Base-by-base conservation (phyloP, 108 stramenopile genomes). In the Asterionellopsis glacialis region DNA sequence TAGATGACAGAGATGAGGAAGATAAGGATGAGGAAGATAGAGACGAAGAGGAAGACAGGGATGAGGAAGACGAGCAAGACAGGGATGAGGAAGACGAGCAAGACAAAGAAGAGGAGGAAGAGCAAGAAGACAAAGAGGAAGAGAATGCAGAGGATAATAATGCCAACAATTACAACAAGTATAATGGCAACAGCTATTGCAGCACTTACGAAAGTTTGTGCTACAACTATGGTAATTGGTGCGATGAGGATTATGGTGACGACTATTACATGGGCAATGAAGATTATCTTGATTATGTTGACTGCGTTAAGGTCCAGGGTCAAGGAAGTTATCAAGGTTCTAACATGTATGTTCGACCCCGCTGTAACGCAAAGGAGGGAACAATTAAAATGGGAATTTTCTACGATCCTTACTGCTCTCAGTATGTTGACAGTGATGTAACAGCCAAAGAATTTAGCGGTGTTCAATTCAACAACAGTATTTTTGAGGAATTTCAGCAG, bases 391-490 rank as follows among this genome's bases (percentile, higher is more conserved):
- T 80, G 80, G 77, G 60, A 27, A 45, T 81, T 26, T 85, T 55
- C 52, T 76, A 85, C 52, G 84, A 85, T 48, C 45, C 63, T 13
- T 85, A 80, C 65, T 85, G 84, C 55, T 55, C 71, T 15, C 69
- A 73, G 42, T 76, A 70, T 48, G 80, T 77, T 12, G 80, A 75
- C 16, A 63, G 73, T 28, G 54, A 73, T 42, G 76, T 85, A 23
- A 73, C 50, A 58, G 57, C 81, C 16, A 57, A 67, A 51, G 50
- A 64, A 39, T 51, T 84, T 22, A 26, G 25, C 12, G 73, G 69
- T 22, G 27, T 80, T 15, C 68, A 70, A 7, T 72, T 84, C 44
- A 25, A 69, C 4, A 26, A 61, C 38, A 41, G 52, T 55, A 65
- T 62, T 44, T 77, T 80, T 48, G 45, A 68, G 49, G 64, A 68